phyloP scores from a whole-genome alignment of 2,329 filamentous ascomycete genomes.

The Trichoderma polysporum region DNA sequence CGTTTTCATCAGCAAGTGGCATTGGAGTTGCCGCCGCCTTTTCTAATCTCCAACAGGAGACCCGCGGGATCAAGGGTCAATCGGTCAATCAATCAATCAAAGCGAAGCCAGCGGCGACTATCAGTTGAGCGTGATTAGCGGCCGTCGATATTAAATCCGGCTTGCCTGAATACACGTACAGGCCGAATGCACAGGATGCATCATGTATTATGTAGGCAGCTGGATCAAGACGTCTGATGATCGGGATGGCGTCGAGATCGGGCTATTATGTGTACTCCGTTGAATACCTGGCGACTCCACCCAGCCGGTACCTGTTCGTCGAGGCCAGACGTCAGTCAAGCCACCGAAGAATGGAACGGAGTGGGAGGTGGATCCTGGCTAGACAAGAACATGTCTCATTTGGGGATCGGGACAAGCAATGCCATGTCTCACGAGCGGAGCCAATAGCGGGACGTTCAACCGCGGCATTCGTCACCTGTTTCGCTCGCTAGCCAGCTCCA shows the following conservation, averaged over 20 bases:
- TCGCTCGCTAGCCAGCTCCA: neutral
- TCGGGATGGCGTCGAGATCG: slow-evolving; percentile 19
- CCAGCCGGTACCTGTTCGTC: slow-evolving; percentile 8
- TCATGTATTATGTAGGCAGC: neutral
- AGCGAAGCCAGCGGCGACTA: neutral
- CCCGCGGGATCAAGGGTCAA: neutral
- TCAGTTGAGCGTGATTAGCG: neutral
- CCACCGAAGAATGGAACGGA: neutral
- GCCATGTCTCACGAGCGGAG: slow-evolving; percentile 10
- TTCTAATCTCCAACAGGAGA: neutral
- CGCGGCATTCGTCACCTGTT: neutral
- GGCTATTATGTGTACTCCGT: neutral
- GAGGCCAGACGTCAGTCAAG: slow-evolving; percentile 6
- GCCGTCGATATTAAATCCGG: neutral
- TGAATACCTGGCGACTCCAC: neutral
- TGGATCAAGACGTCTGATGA: neutral
- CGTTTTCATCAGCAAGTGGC: slow-evolving; percentile 6
- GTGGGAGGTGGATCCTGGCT: slow-evolving; percentile 3
- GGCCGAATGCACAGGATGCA: neutral
- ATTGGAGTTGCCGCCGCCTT: slow-evolving; percentile 3
- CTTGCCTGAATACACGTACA: neutral
- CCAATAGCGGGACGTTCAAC: slow-evolving; percentile 4
- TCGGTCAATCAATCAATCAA: neutral
- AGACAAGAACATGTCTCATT: slow-evolving; percentile 18
- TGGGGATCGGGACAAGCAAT: slow-evolving; percentile 18